phyloP scores from a whole-genome alignment of 805 yeast genomes.

The Cyberlindnera meyerae region DNA sequence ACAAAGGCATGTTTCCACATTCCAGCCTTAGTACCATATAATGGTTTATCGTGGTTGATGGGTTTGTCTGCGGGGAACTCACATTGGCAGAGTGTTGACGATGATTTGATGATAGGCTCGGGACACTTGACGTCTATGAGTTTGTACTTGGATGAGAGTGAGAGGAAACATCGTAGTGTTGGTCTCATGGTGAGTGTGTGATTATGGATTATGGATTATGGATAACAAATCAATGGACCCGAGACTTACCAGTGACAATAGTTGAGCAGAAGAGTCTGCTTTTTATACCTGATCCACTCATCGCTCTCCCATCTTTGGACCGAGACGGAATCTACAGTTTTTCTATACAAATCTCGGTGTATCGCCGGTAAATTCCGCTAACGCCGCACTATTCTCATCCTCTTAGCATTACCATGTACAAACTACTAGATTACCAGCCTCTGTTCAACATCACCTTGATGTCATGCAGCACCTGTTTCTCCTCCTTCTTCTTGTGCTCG shows the following conservation, averaged over 20 bases:
- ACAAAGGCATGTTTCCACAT: conserved; percentile 56
- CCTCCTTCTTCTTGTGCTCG: conserved; percentile 16
- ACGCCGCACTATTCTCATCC: background rate
- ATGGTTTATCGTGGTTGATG: conserved; percentile 34
- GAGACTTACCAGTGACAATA: too few relatives aligned
- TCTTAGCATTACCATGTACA: background rate
- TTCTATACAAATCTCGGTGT: too few relatives aligned
- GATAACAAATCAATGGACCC: too few relatives aligned
- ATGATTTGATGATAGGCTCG: conserved; percentile 11
- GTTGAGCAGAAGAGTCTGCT: too few relatives aligned
- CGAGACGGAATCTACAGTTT: too few relatives aligned
- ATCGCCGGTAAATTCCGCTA: background rate
- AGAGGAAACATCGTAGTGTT: conserved; percentile 3
- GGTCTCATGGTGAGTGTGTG: conserved; percentile 11
- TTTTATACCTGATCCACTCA: too few relatives aligned
- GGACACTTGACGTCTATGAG: conserved; percentile 16
- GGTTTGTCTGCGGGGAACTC: conserved; percentile 39
- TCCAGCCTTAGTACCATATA: conserved; percentile 44
- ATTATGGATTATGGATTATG: too few relatives aligned
- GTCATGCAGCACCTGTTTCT: conserved; percentile 15
- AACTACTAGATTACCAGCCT: conserved; percentile 10
- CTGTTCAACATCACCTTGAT: conserved; percentile 16
- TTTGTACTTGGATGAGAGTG: conserved; percentile 16
- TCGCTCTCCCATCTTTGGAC: too few relatives aligned
- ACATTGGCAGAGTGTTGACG: conserved; percentile 44